Percentiles rank a stretch among this genome's conserved stretches.
Conservation (phyloP, 805 yeast species). For the Nakazawaea siamensis region DNA sequence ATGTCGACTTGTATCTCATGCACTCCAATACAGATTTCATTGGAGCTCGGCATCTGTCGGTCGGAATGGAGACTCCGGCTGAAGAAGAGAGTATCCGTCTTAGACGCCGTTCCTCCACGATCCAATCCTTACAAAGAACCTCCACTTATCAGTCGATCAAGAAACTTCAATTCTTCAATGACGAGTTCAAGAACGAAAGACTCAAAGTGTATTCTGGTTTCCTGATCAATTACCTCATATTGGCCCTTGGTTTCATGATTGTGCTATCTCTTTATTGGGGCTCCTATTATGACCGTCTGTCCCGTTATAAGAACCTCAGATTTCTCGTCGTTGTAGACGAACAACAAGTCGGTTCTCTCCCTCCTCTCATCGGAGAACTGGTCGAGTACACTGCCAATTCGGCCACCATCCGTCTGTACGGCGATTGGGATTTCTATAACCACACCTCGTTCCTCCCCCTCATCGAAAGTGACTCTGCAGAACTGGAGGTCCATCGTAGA, state of each 20-base stretch:
- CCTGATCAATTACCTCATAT: constrained; percentile 13
- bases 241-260: constrained; percentile 13
- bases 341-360: constrained; percentile 13
- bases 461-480: constrained; percentile 18
- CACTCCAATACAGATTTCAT: background rate
- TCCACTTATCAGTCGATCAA: constrained; percentile 1
- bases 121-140: constrained; percentile 1
- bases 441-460: constrained; percentile 15
- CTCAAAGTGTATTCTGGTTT: background rate
- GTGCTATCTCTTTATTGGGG: constrained; percentile 43
- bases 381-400: constrained; percentile 13
- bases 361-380: constrained; percentile 25
- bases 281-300: constrained; percentile 26
- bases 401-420: background rate
- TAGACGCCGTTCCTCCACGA: background rate
- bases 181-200: constrained; percentile 5
- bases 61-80: constrained; percentile 2
- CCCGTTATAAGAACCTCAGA: constrained; percentile 19
- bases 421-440: constrained; percentile 19
- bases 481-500: constrained; percentile 30
- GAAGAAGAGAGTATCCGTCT: background rate
- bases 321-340: constrained; percentile 32
- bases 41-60: constrained; percentile 8
- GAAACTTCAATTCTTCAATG: constrained; percentile 7
- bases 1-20: constrained; percentile 3